These are phyloP conservation scores for Ceratocystis harringtonii DNA, from an alignment of 2,329 filamentous ascomycete genomes.

Conservation along the genomic window DNA sequence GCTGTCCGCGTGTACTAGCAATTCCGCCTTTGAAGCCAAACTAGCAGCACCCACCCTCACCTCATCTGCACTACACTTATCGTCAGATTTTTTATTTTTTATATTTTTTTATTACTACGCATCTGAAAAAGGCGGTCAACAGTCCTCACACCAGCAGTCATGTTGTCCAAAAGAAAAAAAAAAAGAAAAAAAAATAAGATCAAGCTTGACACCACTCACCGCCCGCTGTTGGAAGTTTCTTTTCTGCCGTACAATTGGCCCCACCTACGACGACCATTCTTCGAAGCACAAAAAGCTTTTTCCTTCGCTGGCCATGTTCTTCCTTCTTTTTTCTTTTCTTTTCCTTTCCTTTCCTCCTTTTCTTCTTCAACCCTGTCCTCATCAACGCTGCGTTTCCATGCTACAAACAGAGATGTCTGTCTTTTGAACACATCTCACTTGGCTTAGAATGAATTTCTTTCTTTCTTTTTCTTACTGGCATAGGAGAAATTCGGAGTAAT, in stretches of 20 bases:
- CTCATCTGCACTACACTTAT: not conserved
- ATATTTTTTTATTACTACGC: too few relatives aligned
- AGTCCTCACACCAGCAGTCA: not conserved
- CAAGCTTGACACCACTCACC: not conserved
- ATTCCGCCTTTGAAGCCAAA: not conserved
- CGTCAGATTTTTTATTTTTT: too few relatives aligned
- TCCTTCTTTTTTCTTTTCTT: constrained; percentile 16
- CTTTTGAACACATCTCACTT: constrained; percentile 23
- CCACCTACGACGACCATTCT: constrained; percentile 9
- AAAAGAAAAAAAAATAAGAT: too few relatives aligned
- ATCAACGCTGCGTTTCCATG: constrained; percentile 93
- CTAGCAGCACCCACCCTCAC: not conserved
- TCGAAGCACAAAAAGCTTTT: constrained; percentile 9
- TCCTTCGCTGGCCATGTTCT: not conserved
- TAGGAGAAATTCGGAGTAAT: constrained; percentile 99
- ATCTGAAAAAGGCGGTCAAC: not conserved
- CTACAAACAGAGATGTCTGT: constrained; percentile 52
- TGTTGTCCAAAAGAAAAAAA: not conserved
- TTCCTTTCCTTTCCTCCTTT: constrained; percentile 31
- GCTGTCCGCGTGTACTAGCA: not conserved
- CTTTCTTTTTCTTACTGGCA: constrained; percentile 35
- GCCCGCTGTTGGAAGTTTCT: not conserved
- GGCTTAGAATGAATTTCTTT: constrained; percentile 4
- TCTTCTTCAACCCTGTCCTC: constrained; percentile 56
- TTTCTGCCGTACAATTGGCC: constrained; percentile 7